These are phyloP conservation scores for Inga leiocalycina DNA, from an alignment of 306 rosid species.

Conservation along the genomic window DNA sequence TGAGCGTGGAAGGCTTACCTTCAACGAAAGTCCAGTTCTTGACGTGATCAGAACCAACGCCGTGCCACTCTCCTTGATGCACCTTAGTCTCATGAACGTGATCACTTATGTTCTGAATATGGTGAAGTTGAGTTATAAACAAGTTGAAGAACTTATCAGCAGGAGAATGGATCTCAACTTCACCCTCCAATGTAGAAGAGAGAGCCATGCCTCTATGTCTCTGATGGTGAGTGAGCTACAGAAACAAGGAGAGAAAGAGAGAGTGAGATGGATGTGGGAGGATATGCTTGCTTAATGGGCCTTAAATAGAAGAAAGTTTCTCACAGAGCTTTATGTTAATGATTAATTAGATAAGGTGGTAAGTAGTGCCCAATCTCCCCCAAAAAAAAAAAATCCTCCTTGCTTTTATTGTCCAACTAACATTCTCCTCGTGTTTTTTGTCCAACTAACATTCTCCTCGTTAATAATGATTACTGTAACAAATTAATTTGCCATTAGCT, in stretches of 20 bases:
- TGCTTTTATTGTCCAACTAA: too few species aligned
- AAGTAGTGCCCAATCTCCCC: too few species aligned
- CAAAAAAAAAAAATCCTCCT: too few species aligned
- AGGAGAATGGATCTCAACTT: constrained; percentile 27
- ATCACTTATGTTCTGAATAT: constrained; percentile 27
- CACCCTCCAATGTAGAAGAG: constrained; percentile 13
- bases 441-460: too few species aligned
- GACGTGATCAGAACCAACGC: constrained; percentile 28
- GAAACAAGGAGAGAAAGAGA: too few species aligned
- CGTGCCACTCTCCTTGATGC: constrained; percentile 59
- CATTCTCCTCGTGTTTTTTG: too few species aligned
- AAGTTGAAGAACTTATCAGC: constrained; percentile 32
- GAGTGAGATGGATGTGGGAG: background rate
- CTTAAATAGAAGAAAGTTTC: background rate
- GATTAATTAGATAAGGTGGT: too few species aligned
- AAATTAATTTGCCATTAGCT: too few species aligned
- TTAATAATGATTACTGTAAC: too few species aligned
- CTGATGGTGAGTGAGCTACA: background rate
- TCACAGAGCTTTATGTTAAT: too few species aligned
- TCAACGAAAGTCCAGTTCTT: constrained; percentile 37
- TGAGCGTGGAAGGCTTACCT: constrained; percentile 17
- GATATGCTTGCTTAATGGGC: background rate
- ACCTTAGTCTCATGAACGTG: constrained; percentile 29
- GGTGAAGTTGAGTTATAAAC: constrained; percentile 8
- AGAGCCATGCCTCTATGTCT: constrained; percentile 27